These are phyloP conservation scores for Candida incommunis DNA, from an alignment of 805 yeast genomes.

Conservation along the genomic window DNA sequence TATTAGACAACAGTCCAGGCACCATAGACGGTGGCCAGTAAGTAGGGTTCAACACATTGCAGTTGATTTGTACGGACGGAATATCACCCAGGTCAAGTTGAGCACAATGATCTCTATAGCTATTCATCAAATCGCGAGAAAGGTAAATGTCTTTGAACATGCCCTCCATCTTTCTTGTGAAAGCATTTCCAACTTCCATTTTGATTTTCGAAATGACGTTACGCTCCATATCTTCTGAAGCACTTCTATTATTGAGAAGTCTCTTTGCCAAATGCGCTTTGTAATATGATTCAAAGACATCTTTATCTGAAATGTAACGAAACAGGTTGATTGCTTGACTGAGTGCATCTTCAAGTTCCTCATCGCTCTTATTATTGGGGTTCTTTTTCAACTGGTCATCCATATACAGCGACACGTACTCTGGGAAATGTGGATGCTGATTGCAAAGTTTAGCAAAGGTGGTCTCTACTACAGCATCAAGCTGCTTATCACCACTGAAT, in stretches of 20 bases:
- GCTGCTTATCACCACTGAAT: constrained; percentile 32
- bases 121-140: constrained; percentile 35
- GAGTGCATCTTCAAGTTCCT: constrained; percentile 33
- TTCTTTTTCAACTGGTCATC: constrained; percentile 42
- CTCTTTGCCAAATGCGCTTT: constrained; percentile 80
- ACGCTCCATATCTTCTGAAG: constrained; percentile 53
- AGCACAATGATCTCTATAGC: constrained; percentile 19
- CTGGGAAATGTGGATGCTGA: constrained; percentile 32
- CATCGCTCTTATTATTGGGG: constrained; percentile 32
- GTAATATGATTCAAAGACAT: constrained; percentile 70
- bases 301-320: constrained; percentile 64
- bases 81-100: constrained; percentile 2
- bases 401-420: constrained; percentile 40
- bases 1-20: constrained; percentile 13
- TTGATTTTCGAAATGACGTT: constrained; percentile 50
- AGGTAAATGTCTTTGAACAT: constrained; percentile 71
- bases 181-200: constrained; percentile 66
- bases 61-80: constrained; percentile 26
- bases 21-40: constrained; percentile 52
- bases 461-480: constrained; percentile 42
- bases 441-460: constrained; percentile 54
- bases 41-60: constrained; percentile 43
- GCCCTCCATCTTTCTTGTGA: constrained; percentile 66
- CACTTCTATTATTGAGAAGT: constrained; percentile 34
- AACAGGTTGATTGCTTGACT: constrained; percentile 47